Evolutionary conservation across 352 stramenopile genomes (phyloP), one percentile per base, ranked within the genome.

Genomic region (Phytophthora pinifolia): DNA sequence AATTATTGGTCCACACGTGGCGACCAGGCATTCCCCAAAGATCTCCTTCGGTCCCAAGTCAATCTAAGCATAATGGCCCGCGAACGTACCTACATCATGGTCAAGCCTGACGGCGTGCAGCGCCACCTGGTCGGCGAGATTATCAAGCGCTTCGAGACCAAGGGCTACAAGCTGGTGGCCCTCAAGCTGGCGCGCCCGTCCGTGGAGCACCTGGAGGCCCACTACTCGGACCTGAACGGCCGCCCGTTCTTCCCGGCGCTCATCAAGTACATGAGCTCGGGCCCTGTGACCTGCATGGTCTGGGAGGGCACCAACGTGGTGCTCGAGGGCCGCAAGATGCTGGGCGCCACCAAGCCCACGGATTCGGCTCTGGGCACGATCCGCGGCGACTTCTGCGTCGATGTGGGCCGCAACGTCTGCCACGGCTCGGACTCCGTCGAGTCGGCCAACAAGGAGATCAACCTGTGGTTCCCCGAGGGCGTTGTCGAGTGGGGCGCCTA

Each of bases 391-490:
- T 98, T 94, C 74, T 94, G 81, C 67, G 86, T 96, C 46, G 86
- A 83, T 39, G 89, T 88, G 32, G 89, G 88, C 60, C 81, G 90
- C 46, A 98, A 98, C 76, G 88, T 98, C 38, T 84, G 94, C 68
- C 93, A 98, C 75, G 93, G 92, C 72, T 96, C 81, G 72, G 94
- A 98, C 70, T 94, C 94, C 52, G 95, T 99, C 17, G 97, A 99
- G 51, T 98, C 85, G 64, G 97, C 97, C 65, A 83, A 99, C 42
- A 86, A 96, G 55, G 98, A 99, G 79, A 99, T 99, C 76, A 87
- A 65, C 13, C 86, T 98, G 43, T 99, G 98, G 98, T 99, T 99
- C 86, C 87, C 86, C 13, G 84, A 96, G 62, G 97, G 96, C 53
- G 59, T 98, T 50, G 75, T 75, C 34, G 85, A 98, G 59, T 99